These are phyloP conservation scores for Linum trigynum DNA, from an alignment of 345 rosid genomes.

Conservation along the genomic window DNA sequence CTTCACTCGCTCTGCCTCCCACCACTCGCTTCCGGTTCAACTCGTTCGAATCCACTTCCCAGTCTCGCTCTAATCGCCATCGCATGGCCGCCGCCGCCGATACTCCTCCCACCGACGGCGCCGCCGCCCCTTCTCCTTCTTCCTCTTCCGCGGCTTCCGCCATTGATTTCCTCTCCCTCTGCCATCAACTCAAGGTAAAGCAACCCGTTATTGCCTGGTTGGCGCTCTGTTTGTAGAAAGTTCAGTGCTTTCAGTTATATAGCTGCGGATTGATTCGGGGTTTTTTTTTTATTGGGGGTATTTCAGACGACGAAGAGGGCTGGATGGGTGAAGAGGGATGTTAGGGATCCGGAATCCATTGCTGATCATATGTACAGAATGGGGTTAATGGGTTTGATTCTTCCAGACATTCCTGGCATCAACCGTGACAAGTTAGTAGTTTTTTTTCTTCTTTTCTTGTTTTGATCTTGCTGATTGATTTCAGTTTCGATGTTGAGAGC, in stretches of 20 bases:
- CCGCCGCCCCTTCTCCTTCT: conserved; percentile 24
- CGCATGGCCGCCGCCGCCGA: conserved; percentile 32
- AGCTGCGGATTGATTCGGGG: background rate
- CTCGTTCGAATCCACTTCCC: conserved; percentile 20
- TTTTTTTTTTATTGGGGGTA: background rate
- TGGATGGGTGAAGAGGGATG: conserved; percentile 76
- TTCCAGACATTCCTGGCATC: conserved; percentile 71
- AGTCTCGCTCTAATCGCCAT: conserved; percentile 16
- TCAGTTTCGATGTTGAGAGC: background rate
- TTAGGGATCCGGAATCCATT: conserved; percentile 72
- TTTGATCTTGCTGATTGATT: background rate
- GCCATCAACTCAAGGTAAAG: conserved; percentile 78
- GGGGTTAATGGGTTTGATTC: conserved; percentile 84
- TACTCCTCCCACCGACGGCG: too few relatives aligned
- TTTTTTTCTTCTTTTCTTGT: background rate
- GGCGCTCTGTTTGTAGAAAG: background rate
- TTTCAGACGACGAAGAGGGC: conserved; percentile 78
- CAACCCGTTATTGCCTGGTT: background rate
- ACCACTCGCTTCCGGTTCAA: conserved; percentile 27
- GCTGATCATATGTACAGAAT: conserved; percentile 95
- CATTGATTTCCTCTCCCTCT: conserved; percentile 82
- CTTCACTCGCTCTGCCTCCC: background rate
- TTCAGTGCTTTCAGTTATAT: too few relatives aligned
- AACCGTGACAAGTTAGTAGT: conserved; percentile 79
- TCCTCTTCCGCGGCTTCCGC: conserved; percentile 26